Evolutionary conservation across 108 stramenopile genomes (phyloP).

Genomic region (Discostella pseudostelligera): DNA sequence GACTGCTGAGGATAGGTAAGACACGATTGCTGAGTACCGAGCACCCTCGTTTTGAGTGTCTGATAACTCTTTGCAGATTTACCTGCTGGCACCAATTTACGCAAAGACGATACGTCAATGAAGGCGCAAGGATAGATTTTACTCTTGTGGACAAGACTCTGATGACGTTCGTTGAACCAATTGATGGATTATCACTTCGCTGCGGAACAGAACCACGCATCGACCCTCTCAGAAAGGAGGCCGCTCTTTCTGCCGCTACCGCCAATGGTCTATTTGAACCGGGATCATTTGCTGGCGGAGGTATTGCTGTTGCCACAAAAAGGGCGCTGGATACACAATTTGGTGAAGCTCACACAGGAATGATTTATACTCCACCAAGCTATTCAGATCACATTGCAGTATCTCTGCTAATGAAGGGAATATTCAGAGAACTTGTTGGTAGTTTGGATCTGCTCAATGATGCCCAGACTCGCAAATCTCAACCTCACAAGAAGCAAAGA

Average conservation of each 20-base stretch:
- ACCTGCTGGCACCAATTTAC: slow-evolving; percentile 91
- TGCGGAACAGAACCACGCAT: slow-evolving; percentile 44
- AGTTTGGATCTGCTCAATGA: slow-evolving; percentile 38
- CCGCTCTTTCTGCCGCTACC: slow-evolving; percentile 77
- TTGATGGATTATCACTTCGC: slow-evolving; percentile 48
- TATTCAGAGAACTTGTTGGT: slow-evolving; percentile 13
- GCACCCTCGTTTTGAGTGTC: no score
- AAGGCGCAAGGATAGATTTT: slow-evolving; percentile 88
- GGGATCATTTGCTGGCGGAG: slow-evolving; percentile 84
- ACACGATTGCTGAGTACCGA: no score
- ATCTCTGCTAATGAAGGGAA: slow-evolving; percentile 64
- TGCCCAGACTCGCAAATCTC: slow-evolving; percentile 63
- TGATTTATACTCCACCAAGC: slow-evolving; percentile 88
- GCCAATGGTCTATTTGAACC: slow-evolving; percentile 70
- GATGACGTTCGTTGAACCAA: slow-evolving; percentile 37
- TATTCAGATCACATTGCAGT: slow-evolving; percentile 90
- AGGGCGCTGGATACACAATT: slow-evolving; percentile 76
- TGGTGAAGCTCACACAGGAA: slow-evolving; percentile 79
- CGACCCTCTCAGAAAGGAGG: slow-evolving; percentile 67
- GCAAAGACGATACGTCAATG: slow-evolving; percentile 81
- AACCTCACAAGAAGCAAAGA: slow-evolving; percentile 86
- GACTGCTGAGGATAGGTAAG: slow-evolving; percentile 57
- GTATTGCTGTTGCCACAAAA: slow-evolving; percentile 66
- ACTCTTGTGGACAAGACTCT: slow-evolving; percentile 73
- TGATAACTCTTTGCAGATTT: slow-evolving; percentile 42